Base-by-base conservation (phyloP, 202 grass and related monocot genomes). In the Setaria viridis region DNA sequence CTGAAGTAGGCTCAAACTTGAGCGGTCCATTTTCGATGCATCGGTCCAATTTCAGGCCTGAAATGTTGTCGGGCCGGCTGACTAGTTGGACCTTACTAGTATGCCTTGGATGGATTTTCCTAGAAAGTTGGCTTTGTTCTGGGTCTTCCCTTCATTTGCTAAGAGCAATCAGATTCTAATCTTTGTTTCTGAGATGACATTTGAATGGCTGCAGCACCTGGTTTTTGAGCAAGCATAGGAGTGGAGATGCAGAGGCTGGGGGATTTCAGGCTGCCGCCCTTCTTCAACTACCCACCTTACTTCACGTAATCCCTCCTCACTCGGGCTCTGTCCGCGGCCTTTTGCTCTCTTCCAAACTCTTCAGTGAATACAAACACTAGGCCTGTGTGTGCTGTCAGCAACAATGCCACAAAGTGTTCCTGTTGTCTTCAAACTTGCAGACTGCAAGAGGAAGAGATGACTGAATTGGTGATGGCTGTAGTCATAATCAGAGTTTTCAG, bases 271-370 rank as follows among this genome's bases (percentile, higher is more conserved):
- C 92, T 94, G 39, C 92, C 93, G 8, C 80, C 80, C 9, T 94
- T 90, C 89, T 97, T 99, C 87, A 99, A 90, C 82, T 99, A 97
- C 85, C 97, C 92, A 4, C 92, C 94, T 6, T 97, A 93, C 89
- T 99, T 99, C 78, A 99, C 90, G 94, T 97, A 97, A 94, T 87
- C 64, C 35, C 43, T 37, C 69, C n/a, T 48, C 19, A 42, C 14
- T 4, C 19, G 80, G 53, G 35, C 9, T 15, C 42, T 56, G 2
- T 50, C 60, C 16, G 11, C 5, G 2, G 4, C 14, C 65, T n/a
- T 59, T 39, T 8, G 13, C 11, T 69, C 20, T 49, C 30, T 46
- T 10, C 37, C 19, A 39, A 48, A 51, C 35, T 69, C 54, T 55
- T 48, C 3, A 10, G 0, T 35, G 57, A 69, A 71, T 19, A 51